Base-by-base conservation (phyloP, 1,284 basidiomycete species). In the Fomitopsis palustris region DNA sequence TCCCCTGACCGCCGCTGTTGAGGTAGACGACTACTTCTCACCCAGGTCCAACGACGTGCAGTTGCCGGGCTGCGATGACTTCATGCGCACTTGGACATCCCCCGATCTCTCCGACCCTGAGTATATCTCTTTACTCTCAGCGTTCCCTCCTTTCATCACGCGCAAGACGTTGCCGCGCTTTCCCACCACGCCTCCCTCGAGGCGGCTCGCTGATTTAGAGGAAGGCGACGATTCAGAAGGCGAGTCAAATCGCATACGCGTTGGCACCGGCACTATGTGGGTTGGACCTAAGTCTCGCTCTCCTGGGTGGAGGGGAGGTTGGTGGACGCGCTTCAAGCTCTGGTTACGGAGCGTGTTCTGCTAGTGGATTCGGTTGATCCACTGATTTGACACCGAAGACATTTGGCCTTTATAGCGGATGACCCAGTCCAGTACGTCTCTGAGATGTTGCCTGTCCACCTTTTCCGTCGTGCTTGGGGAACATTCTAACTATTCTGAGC, bases 291-390 rank as follows among this genome's bases (percentile, higher is more conserved):
- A 78, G 66, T 70, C 74, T 55, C 84, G 89, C 37, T 73, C 73
- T 31, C 78, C 81, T 39, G 84, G 82, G 27, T 90, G 85, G 84
- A 77, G 81, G 67, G 88, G 89, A 19, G 79, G 82, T 57, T 90
- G 86, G 87, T 91, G 88, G 88, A 81, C 81, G 45, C 77, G 85
- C 63, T 84, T 92, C 68, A 75, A 84, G 64, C 70, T 83, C 35
- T 92, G 89, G 90, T 87, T 85, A 80, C 82, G 81, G 69, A 81
- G 79, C 72, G 63, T 85, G 41, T 89, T 90, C 73, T 89, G 87
- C 58, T 75, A 70, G 65, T 27, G 58, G 49, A 42, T 31, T 49
- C 38, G 38, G 31, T 33, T n/a, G n/a, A 42, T 14, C 27, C 19
- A 5, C n/a, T n/a, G n/a, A n/a, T n/a, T n/a, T n/a, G n/a, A n/a